Base-by-base conservation (phyloP, 192 early-diverging fungal species). In the Powellomyces hirtus region DNA sequence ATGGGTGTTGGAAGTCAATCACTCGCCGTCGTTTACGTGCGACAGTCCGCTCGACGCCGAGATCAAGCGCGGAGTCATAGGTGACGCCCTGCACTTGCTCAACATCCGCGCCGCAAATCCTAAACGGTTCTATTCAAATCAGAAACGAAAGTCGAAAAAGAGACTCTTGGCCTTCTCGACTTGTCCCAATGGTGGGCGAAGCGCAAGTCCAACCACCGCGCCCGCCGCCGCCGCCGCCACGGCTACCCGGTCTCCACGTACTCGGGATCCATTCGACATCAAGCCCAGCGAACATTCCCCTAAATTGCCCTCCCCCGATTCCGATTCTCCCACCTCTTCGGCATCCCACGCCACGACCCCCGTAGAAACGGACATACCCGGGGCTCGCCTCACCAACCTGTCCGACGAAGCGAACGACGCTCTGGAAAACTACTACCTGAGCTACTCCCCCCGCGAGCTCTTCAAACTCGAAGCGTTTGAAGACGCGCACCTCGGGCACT, bases 1-100 rank as follows among this genome's bases (percentile, higher is more conserved):
- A 0, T 87, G 81, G 83, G 75, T 87, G 1, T 61, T 87, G 13
- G 85, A 87, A 65, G 85, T 87, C 30, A 87, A 87, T 50, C 83
- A 86, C 38, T 85, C 83, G 1, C 85, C 85, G 20, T 74, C 70
- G 33, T 85, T 87, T 52, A 82, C 78, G 7, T 86, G 81, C 64
- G 83, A 86, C 57, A 78, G 73, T n/a, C 52, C 66, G n/a, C 60
- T 86, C 29, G 85, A 87, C 71, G 51, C 58, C 20, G 70, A 80
- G 30, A 76, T 87, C 30, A 87, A 87, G 57, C 35, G 59, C 7
- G 80, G 74, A 11, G 79, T 87, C 37, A 85, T 87, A 31, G 36
- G 34, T 8, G 82, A 79, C 42, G 79, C 83, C 1, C 53, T 87
- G 36, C 40, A 58, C 27, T 45, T 87, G 31, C 60, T 87, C 8